A percentile compares a stretch with the other conserved stretches of the same genome.
phyloP scores from a whole-genome alignment of 805 yeast species.

The Saccharomycopsis sp. region DNA sequence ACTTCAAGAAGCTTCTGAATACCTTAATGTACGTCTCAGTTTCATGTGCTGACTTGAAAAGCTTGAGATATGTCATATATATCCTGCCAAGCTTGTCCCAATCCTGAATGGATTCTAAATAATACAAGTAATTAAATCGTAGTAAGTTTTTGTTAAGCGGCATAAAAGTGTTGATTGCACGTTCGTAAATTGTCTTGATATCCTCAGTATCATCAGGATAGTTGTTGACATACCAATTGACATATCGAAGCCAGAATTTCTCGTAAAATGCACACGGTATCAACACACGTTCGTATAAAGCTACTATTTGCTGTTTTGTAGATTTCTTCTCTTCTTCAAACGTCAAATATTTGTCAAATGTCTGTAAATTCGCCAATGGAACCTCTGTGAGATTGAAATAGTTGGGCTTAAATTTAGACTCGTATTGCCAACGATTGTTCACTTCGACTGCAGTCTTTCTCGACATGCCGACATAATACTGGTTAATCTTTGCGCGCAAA shows the following conservation, averaged over 20 bases:
- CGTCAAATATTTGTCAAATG: slow-evolving; percentile 62
- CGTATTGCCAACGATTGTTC: slow-evolving; percentile 63
- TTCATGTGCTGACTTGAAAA: slow-evolving; percentile 1
- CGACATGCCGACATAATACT: slow-evolving; percentile 39
- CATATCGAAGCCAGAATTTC: slow-evolving; percentile 63
- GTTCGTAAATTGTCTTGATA: slow-evolving; percentile 40
- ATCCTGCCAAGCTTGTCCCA: neutral
- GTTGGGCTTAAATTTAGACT: slow-evolving; percentile 52
- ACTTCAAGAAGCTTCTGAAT: neutral
- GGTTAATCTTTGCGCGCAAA: slow-evolving; percentile 36
- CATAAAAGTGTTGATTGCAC: slow-evolving; percentile 43
- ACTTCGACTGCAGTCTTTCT: slow-evolving; percentile 45
- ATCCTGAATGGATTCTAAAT: slow-evolving; percentile 11
- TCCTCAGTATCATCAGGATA: slow-evolving; percentile 27
- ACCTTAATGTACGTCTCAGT: neutral
- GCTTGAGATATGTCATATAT: slow-evolving; percentile 10
- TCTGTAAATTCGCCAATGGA: slow-evolving; percentile 35
- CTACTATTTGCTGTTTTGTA: slow-evolving; percentile 30
- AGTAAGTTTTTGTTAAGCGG: slow-evolving; percentile 17
- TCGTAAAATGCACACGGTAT: slow-evolving; percentile 58
- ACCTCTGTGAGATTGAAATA: slow-evolving; percentile 48
- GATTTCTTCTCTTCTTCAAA: slow-evolving; percentile 29
- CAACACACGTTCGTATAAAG: slow-evolving; percentile 66
- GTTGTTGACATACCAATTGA: slow-evolving; percentile 41
- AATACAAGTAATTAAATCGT: slow-evolving; percentile 15